phyloP scores from a whole-genome alignment of 441 rosid species.

The Rhodomyrtus psidioides region DNA sequence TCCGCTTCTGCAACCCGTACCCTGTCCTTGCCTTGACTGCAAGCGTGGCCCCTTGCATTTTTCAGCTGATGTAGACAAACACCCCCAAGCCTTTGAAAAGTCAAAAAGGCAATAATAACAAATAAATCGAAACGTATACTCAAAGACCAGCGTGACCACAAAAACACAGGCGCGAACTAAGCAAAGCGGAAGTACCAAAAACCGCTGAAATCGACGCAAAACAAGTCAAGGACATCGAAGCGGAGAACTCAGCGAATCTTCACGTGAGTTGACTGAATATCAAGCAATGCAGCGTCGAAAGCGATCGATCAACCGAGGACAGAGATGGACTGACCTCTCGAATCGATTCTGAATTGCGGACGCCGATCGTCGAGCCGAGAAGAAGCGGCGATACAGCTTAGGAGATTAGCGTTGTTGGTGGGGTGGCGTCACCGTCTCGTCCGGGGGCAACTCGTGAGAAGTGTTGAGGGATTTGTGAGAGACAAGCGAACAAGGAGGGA shows the following conservation, averaged over 20 bases:
- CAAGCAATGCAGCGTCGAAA: neutral
- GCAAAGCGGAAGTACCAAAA: neutral
- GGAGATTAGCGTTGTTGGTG: neutral
- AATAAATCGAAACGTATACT: neutral
- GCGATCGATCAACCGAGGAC: neutral
- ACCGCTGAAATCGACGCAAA: neutral
- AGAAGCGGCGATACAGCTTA: accelerated
- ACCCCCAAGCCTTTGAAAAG: slow-evolving; percentile 10
- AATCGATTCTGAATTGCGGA: neutral
- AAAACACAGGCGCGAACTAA: neutral
- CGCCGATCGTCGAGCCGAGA: neutral
- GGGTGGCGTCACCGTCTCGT: neutral
- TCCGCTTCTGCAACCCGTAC: slow-evolving; percentile 26
- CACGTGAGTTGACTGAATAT: neutral
- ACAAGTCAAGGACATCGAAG: neutral
- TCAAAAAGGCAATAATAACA: neutral
- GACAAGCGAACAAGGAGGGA: neutral
- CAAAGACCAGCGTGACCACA: neutral
- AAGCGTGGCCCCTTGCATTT: slow-evolving; percentile 56
- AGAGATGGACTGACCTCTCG: neutral
- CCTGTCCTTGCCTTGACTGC: slow-evolving; percentile 30
- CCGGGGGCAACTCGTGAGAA: neutral
- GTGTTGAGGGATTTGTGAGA: neutral
- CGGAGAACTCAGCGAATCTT: neutral
- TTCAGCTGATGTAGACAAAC: slow-evolving; percentile 11